Evolutionary conservation across 768 basidiomycete genomes (phyloP).

Genomic region (Pulveroboletus sp.): DNA sequence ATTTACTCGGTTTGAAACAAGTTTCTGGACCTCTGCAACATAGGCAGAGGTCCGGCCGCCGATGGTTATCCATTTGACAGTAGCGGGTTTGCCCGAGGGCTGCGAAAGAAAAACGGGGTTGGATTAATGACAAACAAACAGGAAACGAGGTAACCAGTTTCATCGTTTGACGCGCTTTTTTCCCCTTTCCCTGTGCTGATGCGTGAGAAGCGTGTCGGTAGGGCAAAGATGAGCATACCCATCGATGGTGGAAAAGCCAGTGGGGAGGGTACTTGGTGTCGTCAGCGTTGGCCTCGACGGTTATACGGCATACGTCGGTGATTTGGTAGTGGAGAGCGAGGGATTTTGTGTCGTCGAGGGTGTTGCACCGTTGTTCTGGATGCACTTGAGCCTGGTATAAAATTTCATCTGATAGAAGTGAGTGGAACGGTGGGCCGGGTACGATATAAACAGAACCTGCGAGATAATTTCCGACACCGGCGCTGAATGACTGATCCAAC

Average conservation of each 20-base stretch:
- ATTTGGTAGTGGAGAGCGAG: conserved; percentile 51
- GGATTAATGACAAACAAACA: neutral
- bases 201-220: conserved; percentile 10
- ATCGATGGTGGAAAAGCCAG: conserved; percentile 69
- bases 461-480: conserved; percentile 83
- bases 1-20: conserved; percentile 13
- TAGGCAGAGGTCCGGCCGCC: conserved; percentile 77
- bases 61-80: conserved; percentile 71
- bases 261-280: conserved; percentile 60
- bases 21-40: conserved; percentile 58
- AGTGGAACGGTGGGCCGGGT: neutral
- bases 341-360: conserved; percentile 49
- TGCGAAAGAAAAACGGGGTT: conserved; percentile 25
- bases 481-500: conserved; percentile 76
- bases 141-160: conserved; percentile 39
- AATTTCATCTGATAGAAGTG: conserved; percentile 52
- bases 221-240: conserved; percentile 39
- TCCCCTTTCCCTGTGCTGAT: conserved; percentile 53
- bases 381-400: conserved; percentile 73
- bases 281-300: conserved; percentile 72
- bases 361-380: conserved; percentile 64
- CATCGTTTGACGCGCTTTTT: conserved; percentile 45
- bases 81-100: conserved; percentile 70
- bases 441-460: conserved; percentile 44
- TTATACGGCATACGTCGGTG: conserved; percentile 51